These are phyloP conservation scores for Gardenia jasminoides DNA, from an alignment of 257 asterid species.

Conservation along the genomic window DNA sequence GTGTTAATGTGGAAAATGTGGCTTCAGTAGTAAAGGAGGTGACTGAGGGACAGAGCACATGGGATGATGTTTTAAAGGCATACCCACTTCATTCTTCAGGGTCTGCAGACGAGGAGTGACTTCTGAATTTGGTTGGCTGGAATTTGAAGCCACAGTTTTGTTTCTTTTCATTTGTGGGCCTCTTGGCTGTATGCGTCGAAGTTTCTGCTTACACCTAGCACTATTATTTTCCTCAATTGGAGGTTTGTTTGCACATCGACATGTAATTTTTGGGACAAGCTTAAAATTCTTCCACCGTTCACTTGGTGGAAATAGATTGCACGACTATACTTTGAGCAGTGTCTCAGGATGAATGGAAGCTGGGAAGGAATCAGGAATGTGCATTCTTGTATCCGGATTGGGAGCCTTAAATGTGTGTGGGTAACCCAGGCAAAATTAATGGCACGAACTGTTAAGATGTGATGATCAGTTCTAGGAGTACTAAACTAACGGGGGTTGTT, in stretches of 20 bases:
- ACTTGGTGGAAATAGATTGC: no score
- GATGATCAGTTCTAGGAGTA: no score
- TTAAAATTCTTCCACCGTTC: neutral
- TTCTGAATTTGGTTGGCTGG: neutral
- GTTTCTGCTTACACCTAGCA: neutral
- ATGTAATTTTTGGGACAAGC: neutral
- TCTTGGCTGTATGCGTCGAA: neutral
- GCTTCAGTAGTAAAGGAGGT: conserved; percentile 59
- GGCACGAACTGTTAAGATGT: no score
- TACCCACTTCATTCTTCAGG: conserved; percentile 68
- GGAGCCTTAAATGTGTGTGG: no score
- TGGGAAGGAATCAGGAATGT: no score
- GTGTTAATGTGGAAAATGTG: conserved; percentile 61
- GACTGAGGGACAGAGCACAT: conserved; percentile 60
- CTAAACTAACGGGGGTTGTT: no score
- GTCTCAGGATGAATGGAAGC: no score
- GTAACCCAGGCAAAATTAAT: no score
- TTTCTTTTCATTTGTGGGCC: neutral
- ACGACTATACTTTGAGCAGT: no score
- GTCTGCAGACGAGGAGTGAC: neutral
- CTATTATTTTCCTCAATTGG: neutral
- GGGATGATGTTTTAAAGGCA: conserved; percentile 51
- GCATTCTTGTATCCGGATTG: no score
- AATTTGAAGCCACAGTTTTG: neutral
- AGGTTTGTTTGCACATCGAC: neutral